Conservation (phyloP, 371 early-diverging fungal species). For the Mucor irregularis region DNA sequence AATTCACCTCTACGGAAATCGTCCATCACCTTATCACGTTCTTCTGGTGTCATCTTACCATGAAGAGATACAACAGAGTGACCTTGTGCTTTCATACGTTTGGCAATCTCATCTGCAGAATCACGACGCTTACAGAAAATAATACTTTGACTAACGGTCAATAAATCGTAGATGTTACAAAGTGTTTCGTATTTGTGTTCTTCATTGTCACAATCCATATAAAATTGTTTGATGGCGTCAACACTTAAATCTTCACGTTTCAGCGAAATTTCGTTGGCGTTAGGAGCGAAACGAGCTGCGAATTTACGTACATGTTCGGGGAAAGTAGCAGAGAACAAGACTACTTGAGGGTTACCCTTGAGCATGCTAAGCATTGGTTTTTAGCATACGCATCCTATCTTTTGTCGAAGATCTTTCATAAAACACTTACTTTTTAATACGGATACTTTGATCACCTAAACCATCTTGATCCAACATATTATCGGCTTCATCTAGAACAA, state of each 20-base stretch:
- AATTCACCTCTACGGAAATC: constrained; percentile 86
- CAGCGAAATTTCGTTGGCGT: constrained; percentile 86
- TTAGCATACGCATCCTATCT: no score
- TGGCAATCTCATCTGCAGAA: constrained; percentile 78
- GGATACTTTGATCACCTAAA: constrained; percentile 83
- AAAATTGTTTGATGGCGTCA: constrained; percentile 96
- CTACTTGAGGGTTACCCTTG: constrained; percentile 72
- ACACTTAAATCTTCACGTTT: constrained; percentile 94
- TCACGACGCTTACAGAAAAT: constrained; percentile 90
- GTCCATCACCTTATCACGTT: constrained; percentile 90
- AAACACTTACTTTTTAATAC: constrained; percentile 70
- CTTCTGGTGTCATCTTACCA: constrained; percentile 75
- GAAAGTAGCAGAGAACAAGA: constrained; percentile 98
- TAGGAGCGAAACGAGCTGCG: constrained; percentile 80
- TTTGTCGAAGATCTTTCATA: no score
- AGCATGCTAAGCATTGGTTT: constrained; percentile 56
- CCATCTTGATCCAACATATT: constrained; percentile 93
- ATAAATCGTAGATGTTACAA: constrained; percentile 84
- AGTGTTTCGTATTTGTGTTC: constrained; percentile 87
- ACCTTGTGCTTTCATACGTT: constrained; percentile 76
- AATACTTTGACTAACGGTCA: constrained; percentile 97
- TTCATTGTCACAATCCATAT: constrained; percentile 87
- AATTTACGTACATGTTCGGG: constrained; percentile 80
- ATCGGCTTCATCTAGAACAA: constrained; percentile 96
- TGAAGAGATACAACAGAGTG: constrained; percentile 85